Base-by-base conservation (phyloP, 2,329 filamentous ascomycete genomes). In the Truncatella angustata region DNA sequence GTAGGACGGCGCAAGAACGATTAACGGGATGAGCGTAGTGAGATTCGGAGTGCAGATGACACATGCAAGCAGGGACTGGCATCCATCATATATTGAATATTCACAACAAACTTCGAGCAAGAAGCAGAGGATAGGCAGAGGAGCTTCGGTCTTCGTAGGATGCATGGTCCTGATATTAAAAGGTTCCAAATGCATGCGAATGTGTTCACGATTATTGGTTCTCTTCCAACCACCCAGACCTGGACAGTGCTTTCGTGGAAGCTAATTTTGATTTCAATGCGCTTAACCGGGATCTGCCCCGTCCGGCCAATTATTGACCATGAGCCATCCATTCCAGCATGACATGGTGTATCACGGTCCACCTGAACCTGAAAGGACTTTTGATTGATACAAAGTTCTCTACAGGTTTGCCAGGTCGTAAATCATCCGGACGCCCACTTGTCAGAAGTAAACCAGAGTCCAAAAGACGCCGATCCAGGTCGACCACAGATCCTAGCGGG, bases 381-480 rank as follows among this genome's bases (percentile, higher is more conserved):
- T 39, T n/a, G n/a, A n/a, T n/a, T n/a, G n/a, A n/a, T n/a, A n/a
- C n/a, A n/a, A n/a, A n/a, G n/a, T n/a, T n/a, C n/a, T n/a, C 10
- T 21, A 26, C 40, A 9, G 11, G 10, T 40, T 40, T 40, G 36
- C 36, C 20, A 18, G 36, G 36, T 40, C 36, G 36, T 18, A 14
- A 44, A 23, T 18, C 26, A 32, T 30, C 21, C 26, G 20, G 43
- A 46, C 24, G 43, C 24, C 43, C n/a, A 46, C 12, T 24, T 32
- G 47, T 50, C 36, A 39, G 47, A 50, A 28, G 32, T 50, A 50
- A 35, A 50, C 42, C 47, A 42, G 32, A 18, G 21, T 28, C 34
- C 18, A 28, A 47, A 16, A 49, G 34, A 14, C 34, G 32, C 30
- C 23, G 14, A 21, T n/a, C 23, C 20, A 23, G 34, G 20, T 34